phyloP scores from a whole-genome alignment of 2,329 filamentous ascomycete genomes.

The Aureobasidium sp. region DNA sequence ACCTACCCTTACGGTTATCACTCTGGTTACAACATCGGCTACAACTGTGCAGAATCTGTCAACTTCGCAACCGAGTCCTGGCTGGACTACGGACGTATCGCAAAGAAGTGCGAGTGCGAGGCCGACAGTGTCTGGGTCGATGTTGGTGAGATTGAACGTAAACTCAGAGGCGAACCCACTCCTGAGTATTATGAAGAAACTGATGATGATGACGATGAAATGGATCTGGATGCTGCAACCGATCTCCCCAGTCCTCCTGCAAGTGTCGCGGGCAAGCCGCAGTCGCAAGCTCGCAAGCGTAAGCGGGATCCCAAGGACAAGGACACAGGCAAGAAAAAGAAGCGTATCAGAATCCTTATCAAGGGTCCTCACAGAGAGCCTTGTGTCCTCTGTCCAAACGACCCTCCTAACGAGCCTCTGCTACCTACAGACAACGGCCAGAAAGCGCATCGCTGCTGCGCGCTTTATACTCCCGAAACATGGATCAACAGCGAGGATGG shows the following conservation, averaged over 20 bases:
- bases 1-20: constrained; percentile 98
- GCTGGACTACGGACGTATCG: constrained; percentile 90
- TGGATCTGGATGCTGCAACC: constrained; percentile 44
- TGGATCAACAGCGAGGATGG: constrained; percentile 63
- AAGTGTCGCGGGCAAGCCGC: constrained; percentile 60
- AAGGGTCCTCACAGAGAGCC: constrained; percentile 67
- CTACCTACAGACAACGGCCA: constrained; percentile 81
- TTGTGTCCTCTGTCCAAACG: constrained; percentile 88
- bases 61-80: constrained; percentile 96
- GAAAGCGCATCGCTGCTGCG: constrained; percentile 82
- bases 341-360: constrained; percentile 70
- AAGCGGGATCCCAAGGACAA: constrained; percentile 52
- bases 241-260: constrained; percentile 74
- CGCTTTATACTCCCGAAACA: constrained; percentile 85
- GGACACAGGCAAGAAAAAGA: constrained; percentile 54
- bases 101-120: constrained; percentile 94
- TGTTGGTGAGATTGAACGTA: constrained; percentile 90
- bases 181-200: constrained; percentile 77
- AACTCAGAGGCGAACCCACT: constrained; percentile 74
- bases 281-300: constrained; percentile 53
- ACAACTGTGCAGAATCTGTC: constrained; percentile 97
- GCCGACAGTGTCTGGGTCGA: constrained; percentile 98
- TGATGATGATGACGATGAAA: constrained; percentile 58
- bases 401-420: constrained; percentile 74
- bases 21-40: constrained; percentile 94